phyloP scores from a whole-genome alignment of 2,329 filamentous ascomycete species.

The Esteya vermicola region DNA sequence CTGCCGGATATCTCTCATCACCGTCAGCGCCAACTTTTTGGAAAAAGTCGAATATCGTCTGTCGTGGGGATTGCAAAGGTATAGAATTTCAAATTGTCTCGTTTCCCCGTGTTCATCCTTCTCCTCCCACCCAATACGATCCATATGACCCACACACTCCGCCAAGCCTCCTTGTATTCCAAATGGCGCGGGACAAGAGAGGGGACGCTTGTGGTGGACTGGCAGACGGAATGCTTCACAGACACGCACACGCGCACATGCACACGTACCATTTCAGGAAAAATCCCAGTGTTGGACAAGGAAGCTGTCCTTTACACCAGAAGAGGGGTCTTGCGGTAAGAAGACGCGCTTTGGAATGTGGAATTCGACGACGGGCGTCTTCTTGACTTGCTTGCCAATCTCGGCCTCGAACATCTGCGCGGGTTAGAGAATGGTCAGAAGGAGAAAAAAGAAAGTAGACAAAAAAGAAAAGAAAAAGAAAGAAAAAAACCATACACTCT shows the following conservation, averaged over 20 bases:
- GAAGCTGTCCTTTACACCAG: conserved; percentile 36
- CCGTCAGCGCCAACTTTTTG: too few relatives aligned
- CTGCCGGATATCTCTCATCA: too few relatives aligned
- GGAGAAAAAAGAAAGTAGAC: not conserved
- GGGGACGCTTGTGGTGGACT: too few relatives aligned
- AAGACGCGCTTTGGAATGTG: conserved; percentile 85
- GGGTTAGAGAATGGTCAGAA: conserved; percentile 17
- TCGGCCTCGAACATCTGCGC: conserved; percentile 65
- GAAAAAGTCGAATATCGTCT: too few relatives aligned
- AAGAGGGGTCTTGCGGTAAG: conserved; percentile 31
- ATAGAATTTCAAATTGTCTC: too few relatives aligned
- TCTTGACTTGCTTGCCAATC: conserved; percentile 69
- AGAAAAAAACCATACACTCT: conserved; percentile 42
- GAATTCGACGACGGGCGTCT: conserved; percentile 78
- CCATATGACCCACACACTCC: too few relatives aligned
- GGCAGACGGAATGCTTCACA: too few relatives aligned
- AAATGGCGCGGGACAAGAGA: not conserved
- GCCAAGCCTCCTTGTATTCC: not conserved
- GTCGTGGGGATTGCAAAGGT: too few relatives aligned
- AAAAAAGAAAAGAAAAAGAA: conserved; percentile 11
- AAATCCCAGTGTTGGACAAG: conserved; percentile 51
- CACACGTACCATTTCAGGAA: conserved; percentile 9
- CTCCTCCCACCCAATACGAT: too few relatives aligned
- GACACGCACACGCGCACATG: too few relatives aligned
- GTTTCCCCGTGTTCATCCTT: too few relatives aligned